Conservation (phyloP, 1,284 basidiomycete species). For the Cystobasidiaceae sp. region DNA sequence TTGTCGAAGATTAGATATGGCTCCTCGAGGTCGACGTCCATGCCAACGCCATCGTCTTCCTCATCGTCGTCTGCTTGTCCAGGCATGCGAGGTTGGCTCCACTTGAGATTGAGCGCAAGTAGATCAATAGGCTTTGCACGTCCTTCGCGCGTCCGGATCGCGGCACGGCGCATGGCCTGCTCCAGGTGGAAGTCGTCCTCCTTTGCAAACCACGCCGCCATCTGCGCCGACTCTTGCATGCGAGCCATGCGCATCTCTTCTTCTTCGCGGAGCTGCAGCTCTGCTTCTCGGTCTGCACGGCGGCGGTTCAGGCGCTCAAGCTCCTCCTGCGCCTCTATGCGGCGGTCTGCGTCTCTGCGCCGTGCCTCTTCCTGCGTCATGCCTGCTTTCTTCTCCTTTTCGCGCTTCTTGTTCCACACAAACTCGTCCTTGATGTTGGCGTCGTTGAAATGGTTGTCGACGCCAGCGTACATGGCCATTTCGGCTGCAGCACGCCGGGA, state of each 20-base stretch:
- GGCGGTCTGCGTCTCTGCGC: constrained; percentile 68
- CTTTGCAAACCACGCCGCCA: constrained; percentile 96
- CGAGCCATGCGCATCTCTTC: constrained; percentile 84
- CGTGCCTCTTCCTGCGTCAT: constrained; percentile 73
- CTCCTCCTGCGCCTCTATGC: constrained; percentile 75
- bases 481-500: constrained; percentile 51
- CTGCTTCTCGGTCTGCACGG: constrained; percentile 85
- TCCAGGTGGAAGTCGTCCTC: constrained; percentile 97
- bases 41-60: constrained; percentile 50
- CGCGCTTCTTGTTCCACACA: constrained; percentile 96
- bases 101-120: constrained; percentile 84
- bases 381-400: constrained; percentile 88
- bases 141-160: constrained; percentile 90
- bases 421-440: constrained; percentile 91
- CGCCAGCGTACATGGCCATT: constrained; percentile 77
- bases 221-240: constrained; percentile 86
- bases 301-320: constrained; percentile 82
- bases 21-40: constrained; percentile 97
- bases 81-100: constrained; percentile 47
- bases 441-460: constrained; percentile 96
- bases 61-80: constrained; percentile 37
- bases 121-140: constrained; percentile 94
- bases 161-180: constrained; percentile 82
- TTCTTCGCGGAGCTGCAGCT: constrained; percentile 79
- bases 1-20: constrained; percentile 97